Evolutionary conservation across 805 yeast species (phyloP).

Genomic region (Cephaloascus albidus): DNA sequence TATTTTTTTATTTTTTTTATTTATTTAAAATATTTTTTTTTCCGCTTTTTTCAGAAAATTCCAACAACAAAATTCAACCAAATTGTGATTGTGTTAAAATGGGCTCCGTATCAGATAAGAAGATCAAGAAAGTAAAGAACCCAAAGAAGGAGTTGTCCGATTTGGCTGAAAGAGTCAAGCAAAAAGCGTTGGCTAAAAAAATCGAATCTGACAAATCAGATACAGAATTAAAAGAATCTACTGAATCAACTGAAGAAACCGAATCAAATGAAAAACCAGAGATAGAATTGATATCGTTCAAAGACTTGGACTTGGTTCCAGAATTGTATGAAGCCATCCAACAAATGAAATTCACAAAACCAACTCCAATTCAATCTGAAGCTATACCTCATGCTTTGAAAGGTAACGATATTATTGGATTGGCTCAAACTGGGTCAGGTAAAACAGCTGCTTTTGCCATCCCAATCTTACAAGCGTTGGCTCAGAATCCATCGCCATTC

Average conservation of each 20-base stretch:
- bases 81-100: too few species aligned
- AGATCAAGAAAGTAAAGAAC: slow-evolving; percentile 5
- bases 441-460: slow-evolving; percentile 98
- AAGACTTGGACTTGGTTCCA: slow-evolving; percentile 58
- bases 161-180: slow-evolving; percentile 8
- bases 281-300: slow-evolving; percentile 28
- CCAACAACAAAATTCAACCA: too few species aligned
- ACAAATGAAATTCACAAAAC: slow-evolving; percentile 62
- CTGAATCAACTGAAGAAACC: slow-evolving; percentile 5
- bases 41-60: too few species aligned
- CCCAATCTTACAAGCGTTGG: slow-evolving; percentile 83
- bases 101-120: too few species aligned
- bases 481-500: slow-evolving; percentile 83
- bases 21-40: too few species aligned
- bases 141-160: slow-evolving; percentile 1
- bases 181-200: slow-evolving; percentile 18
- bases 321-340: slow-evolving; percentile 76
- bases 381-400: slow-evolving; percentile 85
- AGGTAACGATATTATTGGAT: slow-evolving; percentile 89
- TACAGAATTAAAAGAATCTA: not conserved
- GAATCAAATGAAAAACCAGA: slow-evolving; percentile 6
- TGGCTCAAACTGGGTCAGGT: slow-evolving; percentile 97
- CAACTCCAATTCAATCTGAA: slow-evolving; percentile 91
- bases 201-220: slow-evolving; percentile 5
- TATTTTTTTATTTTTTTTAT: too few species aligned